Conservation (phyloP, 352 stramenopile genomes). For the Aphanomyces astaci region DNA sequence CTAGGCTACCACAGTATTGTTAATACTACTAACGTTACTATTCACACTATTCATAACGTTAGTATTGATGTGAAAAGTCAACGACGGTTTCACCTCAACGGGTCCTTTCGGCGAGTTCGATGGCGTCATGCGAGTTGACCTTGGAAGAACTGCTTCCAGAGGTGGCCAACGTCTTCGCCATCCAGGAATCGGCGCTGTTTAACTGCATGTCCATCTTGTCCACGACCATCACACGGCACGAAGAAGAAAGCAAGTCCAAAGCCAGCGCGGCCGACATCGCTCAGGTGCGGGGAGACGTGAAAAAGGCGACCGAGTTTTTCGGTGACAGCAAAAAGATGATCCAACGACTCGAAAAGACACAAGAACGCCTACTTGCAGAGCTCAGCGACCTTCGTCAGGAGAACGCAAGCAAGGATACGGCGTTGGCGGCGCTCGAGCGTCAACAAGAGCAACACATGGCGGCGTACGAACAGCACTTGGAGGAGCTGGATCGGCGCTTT, state of each 20-base stretch:
- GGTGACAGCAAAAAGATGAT: conserved; percentile 4
- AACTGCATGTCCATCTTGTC: conserved; percentile 5
- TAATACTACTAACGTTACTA: too few relatives aligned
- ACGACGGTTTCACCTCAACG: not conserved
- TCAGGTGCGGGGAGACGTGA: not conserved
- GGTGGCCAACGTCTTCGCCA: not conserved
- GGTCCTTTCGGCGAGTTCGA: not conserved
- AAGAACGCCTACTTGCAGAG: not conserved
- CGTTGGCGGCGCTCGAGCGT: not conserved
- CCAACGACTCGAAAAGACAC: not conserved
- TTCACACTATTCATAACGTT: too few relatives aligned
- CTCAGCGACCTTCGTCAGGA: not conserved
- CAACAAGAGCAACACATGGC: not conserved
- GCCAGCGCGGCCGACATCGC: not conserved
- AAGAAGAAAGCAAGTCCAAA: not conserved
- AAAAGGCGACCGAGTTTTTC: not conserved
- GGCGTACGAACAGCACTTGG: not conserved
- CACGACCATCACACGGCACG: not conserved
- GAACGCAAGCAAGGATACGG: not conserved
- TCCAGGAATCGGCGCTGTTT: not conserved
- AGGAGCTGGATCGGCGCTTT: not conserved
- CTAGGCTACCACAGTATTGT: too few relatives aligned
- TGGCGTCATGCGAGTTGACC: not conserved
- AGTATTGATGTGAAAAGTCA: too few relatives aligned
- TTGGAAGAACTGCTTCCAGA: conserved; percentile 13